These are phyloP conservation scores for Suillus alpinus DNA, from an alignment of 768 basidiomycete genomes.

Conservation along the genomic window DNA sequence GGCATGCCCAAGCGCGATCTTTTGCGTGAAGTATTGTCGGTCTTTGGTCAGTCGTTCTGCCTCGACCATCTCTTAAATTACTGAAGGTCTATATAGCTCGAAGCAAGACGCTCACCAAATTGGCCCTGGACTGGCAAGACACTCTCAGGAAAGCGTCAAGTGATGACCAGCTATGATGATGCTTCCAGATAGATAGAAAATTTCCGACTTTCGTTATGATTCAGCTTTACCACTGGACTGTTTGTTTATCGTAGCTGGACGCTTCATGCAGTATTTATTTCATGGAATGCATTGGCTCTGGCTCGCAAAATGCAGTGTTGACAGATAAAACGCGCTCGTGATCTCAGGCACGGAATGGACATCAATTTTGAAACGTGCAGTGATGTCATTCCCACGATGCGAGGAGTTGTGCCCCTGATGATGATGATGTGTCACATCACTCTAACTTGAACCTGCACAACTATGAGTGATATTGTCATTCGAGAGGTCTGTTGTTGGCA, in stretches of 20 bases:
- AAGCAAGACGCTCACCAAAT: slow-evolving; percentile 70
- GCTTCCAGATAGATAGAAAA: neutral
- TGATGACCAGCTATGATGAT: slow-evolving; percentile 39
- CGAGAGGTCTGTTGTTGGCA: slow-evolving; percentile 35
- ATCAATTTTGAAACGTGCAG: neutral
- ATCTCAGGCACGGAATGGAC: too few relatives aligned
- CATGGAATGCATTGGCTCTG: neutral
- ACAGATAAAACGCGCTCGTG: too few relatives aligned
- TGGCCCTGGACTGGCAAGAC: slow-evolving; percentile 84
- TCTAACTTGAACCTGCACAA: neutral
- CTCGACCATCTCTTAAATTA: neutral
- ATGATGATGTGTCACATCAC: neutral
- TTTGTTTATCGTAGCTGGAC: neutral
- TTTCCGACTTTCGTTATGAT: neutral
- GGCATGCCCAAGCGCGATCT: slow-evolving; percentile 81
- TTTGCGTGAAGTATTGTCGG: slow-evolving; percentile 71
- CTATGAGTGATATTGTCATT: slow-evolving; percentile 38
- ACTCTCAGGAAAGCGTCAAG: slow-evolving; percentile 59
- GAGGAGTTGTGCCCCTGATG: neutral
- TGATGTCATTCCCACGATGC: neutral
- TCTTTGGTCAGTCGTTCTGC: slow-evolving; percentile 63
- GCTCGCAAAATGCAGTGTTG: too few relatives aligned
- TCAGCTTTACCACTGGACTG: neutral
- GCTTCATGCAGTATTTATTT: neutral
- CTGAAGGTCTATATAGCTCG: slow-evolving; percentile 45